phyloP scores from a whole-genome alignment of 1,284 basidiomycete species.

The Ceratobasidium sp. region DNA sequence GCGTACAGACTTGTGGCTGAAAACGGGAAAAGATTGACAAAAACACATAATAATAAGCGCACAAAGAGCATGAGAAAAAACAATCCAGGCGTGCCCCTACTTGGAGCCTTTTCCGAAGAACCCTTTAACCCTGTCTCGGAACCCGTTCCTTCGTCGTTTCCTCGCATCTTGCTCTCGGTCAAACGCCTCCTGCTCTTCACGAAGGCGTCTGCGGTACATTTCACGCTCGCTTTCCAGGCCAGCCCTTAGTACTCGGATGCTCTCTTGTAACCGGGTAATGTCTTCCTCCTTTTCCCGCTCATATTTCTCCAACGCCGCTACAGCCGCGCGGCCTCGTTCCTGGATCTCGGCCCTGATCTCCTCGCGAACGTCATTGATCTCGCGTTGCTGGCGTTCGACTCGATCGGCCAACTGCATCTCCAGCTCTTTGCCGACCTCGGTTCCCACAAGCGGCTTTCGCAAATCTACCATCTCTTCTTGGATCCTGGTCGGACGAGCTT shows the following conservation, averaged over 20 bases:
- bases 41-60: no score
- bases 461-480: constrained; percentile 12
- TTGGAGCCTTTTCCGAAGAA: neutral
- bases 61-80: no score
- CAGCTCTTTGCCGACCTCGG: constrained; percentile 6
- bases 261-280: neutral
- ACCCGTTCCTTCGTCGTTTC: neutral
- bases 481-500: neutral
- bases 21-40: no score
- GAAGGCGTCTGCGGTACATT: neutral
- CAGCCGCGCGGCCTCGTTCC: neutral
- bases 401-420: constrained; percentile 11
- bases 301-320: neutral
- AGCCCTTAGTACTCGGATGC: neutral
- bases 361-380: constrained; percentile 6
- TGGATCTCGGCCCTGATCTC: constrained; percentile 4
- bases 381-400: constrained; percentile 19
- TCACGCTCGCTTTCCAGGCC: constrained; percentile 10
- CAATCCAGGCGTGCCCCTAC: no score
- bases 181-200: neutral
- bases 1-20: no score
- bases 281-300: constrained; percentile 19
- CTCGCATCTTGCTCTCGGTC: neutral
- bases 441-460: neutral
- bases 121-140: neutral